phyloP scores from a whole-genome alignment of 2,329 filamentous ascomycete species.

The Epichloe uncinata region DNA sequence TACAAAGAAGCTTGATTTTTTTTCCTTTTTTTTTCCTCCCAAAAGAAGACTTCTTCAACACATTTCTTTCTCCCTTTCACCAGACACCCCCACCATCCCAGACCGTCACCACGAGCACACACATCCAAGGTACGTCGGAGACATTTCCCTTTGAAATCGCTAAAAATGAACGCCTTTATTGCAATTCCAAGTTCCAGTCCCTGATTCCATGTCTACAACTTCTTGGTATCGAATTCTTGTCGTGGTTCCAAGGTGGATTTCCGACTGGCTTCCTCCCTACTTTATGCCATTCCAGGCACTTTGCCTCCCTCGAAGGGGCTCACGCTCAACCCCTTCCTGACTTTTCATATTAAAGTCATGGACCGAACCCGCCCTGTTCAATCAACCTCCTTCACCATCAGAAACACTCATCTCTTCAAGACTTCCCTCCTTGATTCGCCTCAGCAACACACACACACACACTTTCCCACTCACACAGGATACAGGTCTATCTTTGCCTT shows the following conservation, averaged over 20 bases:
- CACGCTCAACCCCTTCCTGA: neutral
- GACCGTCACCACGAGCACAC: neutral
- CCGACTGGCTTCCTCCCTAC: neutral
- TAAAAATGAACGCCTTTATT: neutral
- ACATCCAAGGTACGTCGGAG: neutral
- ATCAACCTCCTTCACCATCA: neutral
- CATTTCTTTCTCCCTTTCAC: neutral
- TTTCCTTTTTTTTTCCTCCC: neutral
- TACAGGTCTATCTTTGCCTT: too few species aligned
- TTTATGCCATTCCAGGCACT: neutral
- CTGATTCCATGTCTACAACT: neutral
- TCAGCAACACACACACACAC: neutral
- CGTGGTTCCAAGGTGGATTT: neutral
- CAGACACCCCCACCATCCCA: neutral
- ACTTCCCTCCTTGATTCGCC: neutral
- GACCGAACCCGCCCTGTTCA: neutral
- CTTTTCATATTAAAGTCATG: neutral
- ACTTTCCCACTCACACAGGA: neutral
- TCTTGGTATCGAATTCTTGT: neutral
- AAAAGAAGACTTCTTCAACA: neutral
- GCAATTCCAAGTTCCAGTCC: neutral
- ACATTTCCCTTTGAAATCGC: neutral
- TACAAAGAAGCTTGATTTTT: neutral
- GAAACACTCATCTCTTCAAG: neutral
- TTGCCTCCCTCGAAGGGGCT: neutral